Evolutionary conservation across 129 eudicot genomes (phyloP).

Genomic region (Heracleum sosnowskyi): DNA sequence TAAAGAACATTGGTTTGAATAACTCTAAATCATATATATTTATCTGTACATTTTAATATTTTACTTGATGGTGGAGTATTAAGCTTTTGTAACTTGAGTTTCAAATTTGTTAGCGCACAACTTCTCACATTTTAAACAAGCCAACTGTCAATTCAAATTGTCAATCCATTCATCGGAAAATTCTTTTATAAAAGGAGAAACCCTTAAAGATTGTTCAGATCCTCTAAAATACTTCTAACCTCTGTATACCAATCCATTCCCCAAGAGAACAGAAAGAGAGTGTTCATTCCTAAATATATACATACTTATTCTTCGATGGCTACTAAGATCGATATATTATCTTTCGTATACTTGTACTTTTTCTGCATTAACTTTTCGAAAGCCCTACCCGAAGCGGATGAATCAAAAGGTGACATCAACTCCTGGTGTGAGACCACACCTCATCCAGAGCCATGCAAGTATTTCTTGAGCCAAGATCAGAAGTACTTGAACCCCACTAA

Average conservation of each 20-base stretch:
- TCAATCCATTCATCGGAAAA: background rate
- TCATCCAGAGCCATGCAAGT: constrained; percentile 63
- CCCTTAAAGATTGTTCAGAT: constrained; percentile 7
- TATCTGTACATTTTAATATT: background rate
- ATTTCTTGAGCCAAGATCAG: constrained; percentile 30
- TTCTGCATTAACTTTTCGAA: constrained; percentile 1
- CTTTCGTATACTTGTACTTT: background rate
- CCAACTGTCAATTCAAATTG: constrained; percentile 23
- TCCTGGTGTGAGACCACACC: constrained; percentile 75
- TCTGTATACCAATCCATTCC: background rate
- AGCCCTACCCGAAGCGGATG: constrained; percentile 14
- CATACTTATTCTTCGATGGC: constrained; percentile 15
- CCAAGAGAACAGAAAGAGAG: background rate
- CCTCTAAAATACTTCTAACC: constrained; percentile 4
- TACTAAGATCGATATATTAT: constrained; percentile 8
- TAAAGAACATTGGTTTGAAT: constrained; percentile 1
- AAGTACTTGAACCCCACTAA: constrained; percentile 20
- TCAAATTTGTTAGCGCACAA: background rate
- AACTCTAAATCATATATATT: background rate
- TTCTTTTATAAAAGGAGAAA: constrained; percentile 16
- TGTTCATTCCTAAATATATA: background rate
- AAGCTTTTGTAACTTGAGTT: background rate
- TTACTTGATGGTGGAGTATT: background rate
- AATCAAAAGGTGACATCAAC: constrained; percentile 19
- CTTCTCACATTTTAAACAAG: constrained; percentile 23